phyloP scores from a whole-genome alignment of 208 protist species.

The Leishmania tarentolae region DNA sequence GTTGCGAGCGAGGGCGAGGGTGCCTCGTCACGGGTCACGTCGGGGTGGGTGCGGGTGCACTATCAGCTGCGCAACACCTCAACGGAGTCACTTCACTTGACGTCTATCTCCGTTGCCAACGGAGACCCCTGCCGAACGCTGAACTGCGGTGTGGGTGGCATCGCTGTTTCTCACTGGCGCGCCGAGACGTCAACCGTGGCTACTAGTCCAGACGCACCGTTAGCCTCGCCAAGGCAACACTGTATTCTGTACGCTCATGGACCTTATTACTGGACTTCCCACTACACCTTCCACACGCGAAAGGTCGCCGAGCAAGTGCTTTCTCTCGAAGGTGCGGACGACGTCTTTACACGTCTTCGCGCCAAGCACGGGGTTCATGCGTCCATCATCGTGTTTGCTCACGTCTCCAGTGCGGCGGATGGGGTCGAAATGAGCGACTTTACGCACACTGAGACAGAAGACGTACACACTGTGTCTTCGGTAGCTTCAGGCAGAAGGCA shows the following conservation, averaged over 20 bases:
- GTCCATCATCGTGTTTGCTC: conserved; percentile 38
- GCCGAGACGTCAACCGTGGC: background rate
- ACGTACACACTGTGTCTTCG: background rate
- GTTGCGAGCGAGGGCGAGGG: background rate
- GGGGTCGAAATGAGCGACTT: background rate
- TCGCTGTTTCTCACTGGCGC: conserved; percentile 23
- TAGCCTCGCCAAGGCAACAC: background rate
- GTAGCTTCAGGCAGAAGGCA: background rate
- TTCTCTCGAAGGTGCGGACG: conserved; percentile 19
- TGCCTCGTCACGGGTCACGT: background rate
- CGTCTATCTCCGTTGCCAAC: conserved; percentile 25
- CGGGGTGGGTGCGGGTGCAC: conserved; percentile 12
- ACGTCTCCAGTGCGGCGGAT: background rate
- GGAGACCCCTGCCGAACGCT: conserved; percentile 24
- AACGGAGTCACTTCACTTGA: conserved; percentile 20
- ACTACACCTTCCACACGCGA: background rate
- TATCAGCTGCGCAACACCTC: conserved; percentile 27
- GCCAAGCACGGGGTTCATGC: conserved; percentile 3
- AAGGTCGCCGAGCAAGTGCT: conserved; percentile 28
- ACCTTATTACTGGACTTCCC: background rate
- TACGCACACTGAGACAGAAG: background rate
- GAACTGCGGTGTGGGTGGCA: conserved; percentile 40
- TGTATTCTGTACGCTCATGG: background rate
- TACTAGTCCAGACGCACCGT: background rate
- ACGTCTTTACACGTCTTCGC: conserved; percentile 6